These are phyloP conservation scores for Mucuna pruriens DNA, from an alignment of 306 rosid species.

Conservation along the genomic window DNA sequence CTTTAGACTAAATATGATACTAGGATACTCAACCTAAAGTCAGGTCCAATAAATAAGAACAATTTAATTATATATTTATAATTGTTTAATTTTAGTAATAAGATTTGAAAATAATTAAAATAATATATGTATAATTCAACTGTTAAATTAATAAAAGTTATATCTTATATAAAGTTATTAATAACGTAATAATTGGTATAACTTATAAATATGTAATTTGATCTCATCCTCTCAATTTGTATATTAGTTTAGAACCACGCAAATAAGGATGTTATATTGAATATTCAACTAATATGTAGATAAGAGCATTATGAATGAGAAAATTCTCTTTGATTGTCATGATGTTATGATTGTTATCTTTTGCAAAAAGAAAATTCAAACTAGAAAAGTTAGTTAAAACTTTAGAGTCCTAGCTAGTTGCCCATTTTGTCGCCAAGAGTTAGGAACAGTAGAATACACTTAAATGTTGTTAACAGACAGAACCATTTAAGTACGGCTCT, in stretches of 20 bases:
- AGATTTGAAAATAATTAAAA: too few species aligned
- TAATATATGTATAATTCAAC: too few species aligned
- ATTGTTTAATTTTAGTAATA: too few species aligned
- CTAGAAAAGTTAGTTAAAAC: neutral
- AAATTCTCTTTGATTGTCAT: neutral
- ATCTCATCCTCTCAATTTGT: neutral
- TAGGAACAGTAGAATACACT: neutral
- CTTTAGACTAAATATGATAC: too few species aligned
- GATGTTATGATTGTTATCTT: neutral
- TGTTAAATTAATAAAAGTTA: too few species aligned
- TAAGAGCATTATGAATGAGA: neutral
- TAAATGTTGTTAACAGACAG: neutral
- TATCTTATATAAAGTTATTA: too few species aligned
- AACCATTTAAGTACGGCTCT: neutral
- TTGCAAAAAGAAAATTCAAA: too few species aligned
- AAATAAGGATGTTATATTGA: neutral
- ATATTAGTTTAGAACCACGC: neutral
- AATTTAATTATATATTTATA: too few species aligned
- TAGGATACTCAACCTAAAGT: too few species aligned
- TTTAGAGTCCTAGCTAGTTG: neutral
- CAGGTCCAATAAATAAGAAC: too few species aligned
- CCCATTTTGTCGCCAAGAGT: neutral
- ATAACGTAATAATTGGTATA: neutral
- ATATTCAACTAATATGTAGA: neutral
- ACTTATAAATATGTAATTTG: neutral